These are phyloP conservation scores for Nepenthes mirabilis DNA, from an alignment of 148 eudicot species.

Conservation along the genomic window DNA sequence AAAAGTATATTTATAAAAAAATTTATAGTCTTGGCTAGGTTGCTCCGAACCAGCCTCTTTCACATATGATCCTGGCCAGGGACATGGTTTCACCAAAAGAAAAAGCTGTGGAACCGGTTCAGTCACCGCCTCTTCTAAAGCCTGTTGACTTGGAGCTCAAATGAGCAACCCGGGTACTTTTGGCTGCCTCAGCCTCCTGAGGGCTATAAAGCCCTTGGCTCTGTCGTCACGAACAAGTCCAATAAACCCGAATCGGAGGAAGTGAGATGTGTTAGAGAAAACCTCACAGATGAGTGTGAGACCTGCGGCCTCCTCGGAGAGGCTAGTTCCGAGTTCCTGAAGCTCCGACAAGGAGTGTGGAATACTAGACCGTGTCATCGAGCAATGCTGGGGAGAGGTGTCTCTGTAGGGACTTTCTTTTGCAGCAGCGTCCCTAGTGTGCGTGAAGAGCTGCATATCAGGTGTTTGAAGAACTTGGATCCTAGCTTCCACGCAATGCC, in stretches of 20 bases:
- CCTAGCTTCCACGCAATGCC: constrained; percentile 51
- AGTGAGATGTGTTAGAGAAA: constrained; percentile 69
- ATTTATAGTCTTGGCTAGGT: no score
- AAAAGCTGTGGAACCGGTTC: constrained; percentile 3
- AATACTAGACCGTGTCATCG: constrained; percentile 55
- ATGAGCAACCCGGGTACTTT: constrained; percentile 50
- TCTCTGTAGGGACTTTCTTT: constrained; percentile 59
- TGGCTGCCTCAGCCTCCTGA: constrained; percentile 36
- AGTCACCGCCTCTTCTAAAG: constrained; percentile 35
- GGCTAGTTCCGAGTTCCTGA: constrained; percentile 14
- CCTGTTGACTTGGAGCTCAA: constrained; percentile 78
- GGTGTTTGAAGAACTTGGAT: constrained; percentile 60
- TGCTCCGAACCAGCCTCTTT: no score
- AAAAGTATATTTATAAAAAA: no score
- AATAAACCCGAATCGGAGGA: constrained; percentile 45
- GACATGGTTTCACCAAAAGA: constrained; percentile 13
- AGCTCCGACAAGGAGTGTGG: constrained; percentile 45
- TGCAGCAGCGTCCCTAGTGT: constrained; percentile 31
- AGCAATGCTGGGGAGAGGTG: constrained; percentile 62
- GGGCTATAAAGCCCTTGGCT: constrained; percentile 76
- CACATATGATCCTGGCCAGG: constrained; percentile 18
- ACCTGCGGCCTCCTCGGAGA: constrained; percentile 22
- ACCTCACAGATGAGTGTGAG: constrained; percentile 63
- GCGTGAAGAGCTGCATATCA: constrained; percentile 28
- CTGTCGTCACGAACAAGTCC: constrained; percentile 46